These are phyloP conservation scores for Pseudohyphozyma bogoriensis DNA, from an alignment of 768 basidiomycete genomes.

Conservation along the genomic window DNA sequence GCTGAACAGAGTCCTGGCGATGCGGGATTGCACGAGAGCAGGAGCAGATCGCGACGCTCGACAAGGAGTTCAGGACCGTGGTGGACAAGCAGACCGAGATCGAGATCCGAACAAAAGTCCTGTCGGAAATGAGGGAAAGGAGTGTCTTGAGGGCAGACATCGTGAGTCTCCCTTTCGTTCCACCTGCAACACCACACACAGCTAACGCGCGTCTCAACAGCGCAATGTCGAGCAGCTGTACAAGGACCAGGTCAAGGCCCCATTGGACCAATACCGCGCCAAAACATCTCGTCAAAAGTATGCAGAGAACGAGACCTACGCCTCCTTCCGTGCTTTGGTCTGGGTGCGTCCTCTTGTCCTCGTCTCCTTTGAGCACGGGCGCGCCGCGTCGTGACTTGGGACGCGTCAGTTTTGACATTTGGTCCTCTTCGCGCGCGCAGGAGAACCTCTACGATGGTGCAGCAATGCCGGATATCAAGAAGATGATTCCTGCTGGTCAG, in stretches of 20 bases:
- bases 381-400: background rate
- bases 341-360: slow-evolving; percentile 47
- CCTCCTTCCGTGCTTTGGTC: slow-evolving; percentile 53
- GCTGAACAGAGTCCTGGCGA: background rate
- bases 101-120: slow-evolving; percentile 47
- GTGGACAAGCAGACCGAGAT: slow-evolving; percentile 60
- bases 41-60: slow-evolving; percentile 42
- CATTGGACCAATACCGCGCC: slow-evolving; percentile 45
- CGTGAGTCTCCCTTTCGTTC: slow-evolving; percentile 41
- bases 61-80: slow-evolving; percentile 56
- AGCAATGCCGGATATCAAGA: slow-evolving; percentile 66
- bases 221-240: slow-evolving; percentile 42
- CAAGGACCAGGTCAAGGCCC: slow-evolving; percentile 42
- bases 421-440: slow-evolving; percentile 40
- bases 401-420: background rate
- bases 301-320: slow-evolving; percentile 52
- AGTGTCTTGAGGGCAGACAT: slow-evolving; percentile 52
- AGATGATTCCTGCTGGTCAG: slow-evolving; percentile 59
- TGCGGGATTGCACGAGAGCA: background rate
- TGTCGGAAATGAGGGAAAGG: slow-evolving; percentile 51
- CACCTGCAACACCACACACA: slow-evolving; percentile 7
- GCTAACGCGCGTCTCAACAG: slow-evolving; percentile 5
- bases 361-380: background rate
- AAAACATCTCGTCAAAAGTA: slow-evolving; percentile 74
- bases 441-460: slow-evolving; percentile 53